These are phyloP conservation scores for Cutaneotrichosporon sp. DNA, from an alignment of 1,284 basidiomycete genomes.

Conservation along the genomic window DNA sequence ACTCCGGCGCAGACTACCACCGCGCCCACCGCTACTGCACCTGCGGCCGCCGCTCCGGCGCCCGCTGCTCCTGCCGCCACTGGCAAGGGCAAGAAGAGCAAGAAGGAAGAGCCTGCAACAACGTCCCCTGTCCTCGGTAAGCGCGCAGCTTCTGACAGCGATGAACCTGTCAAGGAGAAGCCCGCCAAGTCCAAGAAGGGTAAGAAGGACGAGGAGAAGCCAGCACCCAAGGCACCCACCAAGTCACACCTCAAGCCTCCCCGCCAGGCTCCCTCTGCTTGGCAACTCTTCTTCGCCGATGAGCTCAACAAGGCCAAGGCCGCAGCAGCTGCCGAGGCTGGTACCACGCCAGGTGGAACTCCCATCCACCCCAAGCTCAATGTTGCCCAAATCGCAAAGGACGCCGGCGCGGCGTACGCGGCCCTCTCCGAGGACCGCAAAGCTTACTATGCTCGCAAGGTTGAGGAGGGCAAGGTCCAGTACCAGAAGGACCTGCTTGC, in stretches of 20 bases:
- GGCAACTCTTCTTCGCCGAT: slow-evolving; percentile 96
- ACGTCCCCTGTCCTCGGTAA: slow-evolving; percentile 31
- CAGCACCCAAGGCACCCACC: slow-evolving; percentile 41
- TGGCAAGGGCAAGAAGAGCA: slow-evolving; percentile 21
- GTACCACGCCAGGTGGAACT: slow-evolving; percentile 58
- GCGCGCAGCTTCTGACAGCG: slow-evolving; percentile 23
- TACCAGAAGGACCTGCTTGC: slow-evolving; percentile 71
- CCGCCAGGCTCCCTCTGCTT: slow-evolving; percentile 87
- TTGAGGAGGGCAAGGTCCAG: slow-evolving; percentile 74
- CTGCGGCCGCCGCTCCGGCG: slow-evolving; percentile 6
- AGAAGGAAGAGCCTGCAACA: slow-evolving; percentile 9
- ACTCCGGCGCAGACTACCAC: not conserved
- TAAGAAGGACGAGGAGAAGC: slow-evolving; percentile 31
- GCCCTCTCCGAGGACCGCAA: slow-evolving; percentile 71
- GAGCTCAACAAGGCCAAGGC: slow-evolving; percentile 88
- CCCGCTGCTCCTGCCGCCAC: slow-evolving; percentile 5
- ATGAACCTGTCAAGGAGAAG: slow-evolving; percentile 32
- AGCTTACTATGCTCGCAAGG: slow-evolving; percentile 77
- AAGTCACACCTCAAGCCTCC: slow-evolving; percentile 68
- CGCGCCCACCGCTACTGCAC: slow-evolving; percentile 7
- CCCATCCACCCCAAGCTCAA: slow-evolving; percentile 67
- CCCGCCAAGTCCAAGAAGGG: slow-evolving; percentile 34
- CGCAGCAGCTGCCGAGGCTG: slow-evolving; percentile 49
- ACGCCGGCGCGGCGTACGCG: slow-evolving; percentile 86
- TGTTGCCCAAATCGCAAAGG: slow-evolving; percentile 91